Base-by-base conservation (phyloP, 2,329 filamentous ascomycete species). In the Fusarium brachygibbosum region DNA sequence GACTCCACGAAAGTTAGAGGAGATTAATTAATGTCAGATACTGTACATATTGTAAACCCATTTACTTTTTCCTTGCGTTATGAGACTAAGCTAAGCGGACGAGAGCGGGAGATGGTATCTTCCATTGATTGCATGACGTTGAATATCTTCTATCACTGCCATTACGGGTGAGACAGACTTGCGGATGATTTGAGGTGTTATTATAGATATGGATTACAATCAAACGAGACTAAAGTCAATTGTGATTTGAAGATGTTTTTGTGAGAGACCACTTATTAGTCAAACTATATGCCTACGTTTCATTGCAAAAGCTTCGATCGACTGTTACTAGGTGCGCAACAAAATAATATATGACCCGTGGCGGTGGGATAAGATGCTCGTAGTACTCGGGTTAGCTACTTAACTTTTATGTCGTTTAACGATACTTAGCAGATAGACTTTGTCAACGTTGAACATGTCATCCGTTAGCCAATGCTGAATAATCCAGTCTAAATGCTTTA, bases 1-100 rank as follows among this genome's bases (percentile, higher is more conserved):
- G 48, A 50, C 65, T 65, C 53, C 66, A 46, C 44, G 58, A 52
- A 46, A 59, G 46, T 42, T 56, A 49, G 42, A 54, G 41, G 62
- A 41, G 63, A 72, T 63, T 68, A 70, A 76, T 69, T 76, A 72
- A 70, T 75, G 73, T 72, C 73, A 75, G 62, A 75, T 73, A 75
- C 56, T 72, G 73, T 75, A 75, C 60, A 75, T 75, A 75, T 62
- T 73, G 66, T 63, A 74, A 74, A 68, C 67, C 57, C 63, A 61
- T 62, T 56, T 53, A 60, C 54, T 52, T 63, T 66, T 61, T 70
- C 63, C 58, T 72, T 69, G 50, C 38, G 68, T 69, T 58, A 69
- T 61, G 68, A 63, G 56, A 55, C 63, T 34, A 63, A 50, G 31
- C 53, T 65, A 34, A 66, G 68, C 66, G 56, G 68, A 64, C 48